Base-by-base conservation (phyloP, 2,329 filamentous ascomycete genomes). In the Aureobasidium sp. region DNA sequence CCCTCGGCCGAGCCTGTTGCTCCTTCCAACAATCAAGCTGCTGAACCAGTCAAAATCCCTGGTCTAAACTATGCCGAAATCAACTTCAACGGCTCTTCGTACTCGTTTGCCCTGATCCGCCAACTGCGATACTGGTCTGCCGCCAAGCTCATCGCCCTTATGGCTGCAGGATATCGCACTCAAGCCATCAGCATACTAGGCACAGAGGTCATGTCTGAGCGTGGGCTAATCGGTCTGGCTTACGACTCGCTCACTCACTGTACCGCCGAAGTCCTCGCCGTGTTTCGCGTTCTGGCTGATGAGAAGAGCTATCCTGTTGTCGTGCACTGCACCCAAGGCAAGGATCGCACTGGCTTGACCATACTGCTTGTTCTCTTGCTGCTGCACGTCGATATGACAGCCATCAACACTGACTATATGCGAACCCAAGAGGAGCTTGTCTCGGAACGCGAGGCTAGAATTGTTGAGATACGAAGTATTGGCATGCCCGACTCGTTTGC, bases 241-340 rank as follows among this genome's bases (percentile, higher is more conserved):
- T 78, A 81, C 21, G 84, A 88, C 67, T 89, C 85, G 0, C 73
- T 95, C 4, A 84, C 88, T 65, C 79, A 84, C 59, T 90, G 86
- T 57, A 82, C 80, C 0, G 70, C 74, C 0, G 86, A 89, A 68
- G 80, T 90, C 19, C 78, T 77, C 53, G 53, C 78, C 67, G 74
- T 81, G 29, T 80, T 85, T 38, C 73, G 75, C 8, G 71, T 81
- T 7, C 71, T 84, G 25, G 73, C 78, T 10, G 70, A 78, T 1
- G 70, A 76, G 2, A 66, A 71, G 0, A 78, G 78, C 17, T 84
- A 85, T 64, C 90, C 90, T 0, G 73, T 85, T 0, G 70, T 95
- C 8, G 75, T 94, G 2, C 90, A 95, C 72, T 96, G 91, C 72
- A 94, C 90, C 0, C 90, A 95, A 68, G 91, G 91, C 61, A 96